Evolutionary conservation across 2,329 filamentous ascomycete species (phyloP).

Genomic region (Cordyceps pruinosa): DNA sequence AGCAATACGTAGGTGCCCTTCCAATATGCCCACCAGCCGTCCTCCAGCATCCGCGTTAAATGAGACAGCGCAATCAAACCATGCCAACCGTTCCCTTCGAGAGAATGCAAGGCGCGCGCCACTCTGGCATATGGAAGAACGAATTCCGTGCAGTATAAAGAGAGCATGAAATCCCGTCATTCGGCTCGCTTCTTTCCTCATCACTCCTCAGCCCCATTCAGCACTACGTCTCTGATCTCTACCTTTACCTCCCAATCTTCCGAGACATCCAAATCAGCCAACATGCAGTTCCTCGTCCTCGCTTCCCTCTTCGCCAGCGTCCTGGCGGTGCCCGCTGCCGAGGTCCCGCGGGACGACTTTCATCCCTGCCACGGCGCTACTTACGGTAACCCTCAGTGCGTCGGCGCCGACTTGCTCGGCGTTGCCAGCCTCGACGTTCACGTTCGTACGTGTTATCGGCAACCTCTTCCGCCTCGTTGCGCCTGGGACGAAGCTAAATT

Average conservation of each 20-base stretch:
- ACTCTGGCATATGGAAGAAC: too few relatives aligned
- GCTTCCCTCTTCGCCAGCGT: not conserved
- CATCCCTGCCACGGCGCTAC: conserved; percentile 16
- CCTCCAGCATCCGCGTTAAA: too few relatives aligned
- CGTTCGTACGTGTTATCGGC: not conserved
- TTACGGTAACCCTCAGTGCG: conserved; percentile 35
- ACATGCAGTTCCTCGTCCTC: not conserved
- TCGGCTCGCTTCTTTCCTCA: not conserved
- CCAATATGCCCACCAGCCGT: too few relatives aligned
- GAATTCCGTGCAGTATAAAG: too few relatives aligned
- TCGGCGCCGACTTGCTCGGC: conserved; percentile 40
- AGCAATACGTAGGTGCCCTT: too few relatives aligned
- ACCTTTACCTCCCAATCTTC: not conserved
- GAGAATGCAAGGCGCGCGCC: too few relatives aligned
- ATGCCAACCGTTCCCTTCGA: too few relatives aligned
- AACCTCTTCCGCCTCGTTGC: not conserved
- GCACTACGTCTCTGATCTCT: not conserved
- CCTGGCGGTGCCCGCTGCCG: not conserved
- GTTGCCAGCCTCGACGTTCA: conserved; percentile 40
- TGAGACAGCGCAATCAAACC: too few relatives aligned
- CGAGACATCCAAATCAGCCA: not conserved
- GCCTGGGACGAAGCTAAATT: not conserved
- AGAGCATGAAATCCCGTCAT: not conserved
- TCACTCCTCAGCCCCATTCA: not conserved
- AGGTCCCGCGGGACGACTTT: not conserved